Conservation (phyloP, 441 rosid genomes). For the Breynia disticha region DNA sequence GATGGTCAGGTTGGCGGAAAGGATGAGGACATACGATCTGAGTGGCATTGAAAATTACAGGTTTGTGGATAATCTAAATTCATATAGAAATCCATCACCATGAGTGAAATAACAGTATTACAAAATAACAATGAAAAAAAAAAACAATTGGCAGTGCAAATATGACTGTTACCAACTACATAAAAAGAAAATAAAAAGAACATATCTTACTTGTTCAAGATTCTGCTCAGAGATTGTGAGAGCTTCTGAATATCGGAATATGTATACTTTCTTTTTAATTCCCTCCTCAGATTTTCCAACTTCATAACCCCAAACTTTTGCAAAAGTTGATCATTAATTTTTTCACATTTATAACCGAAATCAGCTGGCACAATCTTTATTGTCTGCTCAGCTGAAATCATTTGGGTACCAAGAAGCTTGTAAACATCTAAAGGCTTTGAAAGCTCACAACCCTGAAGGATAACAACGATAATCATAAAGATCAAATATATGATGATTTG, state of each 20-base stretch:
- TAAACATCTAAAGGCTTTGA: slow-evolving; percentile 47
- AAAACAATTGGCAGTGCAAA: background rate
- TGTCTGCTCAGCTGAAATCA: slow-evolving; percentile 20
- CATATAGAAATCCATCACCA: too few relatives aligned
- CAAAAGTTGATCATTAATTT: slow-evolving; percentile 21
- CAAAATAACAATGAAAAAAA: background rate
- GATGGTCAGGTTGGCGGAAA: too few relatives aligned
- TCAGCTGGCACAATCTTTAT: slow-evolving; percentile 18
- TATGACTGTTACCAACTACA: background rate
- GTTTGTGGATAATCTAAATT: too few relatives aligned
- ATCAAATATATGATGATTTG: too few relatives aligned
- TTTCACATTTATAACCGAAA: slow-evolving; percentile 25
- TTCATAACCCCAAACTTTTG: slow-evolving; percentile 27
- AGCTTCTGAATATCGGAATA: slow-evolving; percentile 46
- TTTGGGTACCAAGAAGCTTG: slow-evolving; percentile 35
- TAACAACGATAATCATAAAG: slow-evolving; percentile 1
- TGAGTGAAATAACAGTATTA: too few relatives aligned
- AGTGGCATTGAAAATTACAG: too few relatives aligned
- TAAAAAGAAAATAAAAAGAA: background rate
- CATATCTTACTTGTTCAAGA: slow-evolving; percentile 60
- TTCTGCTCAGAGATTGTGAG: slow-evolving; percentile 33
- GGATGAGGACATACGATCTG: too few relatives aligned
- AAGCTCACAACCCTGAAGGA: slow-evolving; percentile 42
- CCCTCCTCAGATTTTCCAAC: slow-evolving; percentile 27
- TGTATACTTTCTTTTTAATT: slow-evolving; percentile 27